Conservation (phyloP, 2,329 filamentous ascomycete species). For the Sclerotinia minor region DNA sequence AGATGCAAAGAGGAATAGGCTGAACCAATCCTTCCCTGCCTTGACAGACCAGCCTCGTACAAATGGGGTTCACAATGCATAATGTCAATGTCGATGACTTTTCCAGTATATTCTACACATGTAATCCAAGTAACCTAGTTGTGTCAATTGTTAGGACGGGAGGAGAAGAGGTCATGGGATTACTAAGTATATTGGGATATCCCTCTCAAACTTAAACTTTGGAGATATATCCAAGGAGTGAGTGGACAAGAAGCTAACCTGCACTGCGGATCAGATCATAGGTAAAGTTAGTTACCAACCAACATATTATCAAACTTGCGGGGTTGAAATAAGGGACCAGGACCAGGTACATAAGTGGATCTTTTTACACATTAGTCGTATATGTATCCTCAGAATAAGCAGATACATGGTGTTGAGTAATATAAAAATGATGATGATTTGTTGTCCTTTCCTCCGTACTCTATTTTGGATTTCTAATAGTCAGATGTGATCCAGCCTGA, state of each 20-base stretch:
- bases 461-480: constrained; percentile 3
- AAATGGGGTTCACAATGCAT: neutral
- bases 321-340: neutral
- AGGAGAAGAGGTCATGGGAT: neutral
- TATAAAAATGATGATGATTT: neutral
- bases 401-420: neutral
- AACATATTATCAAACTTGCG: neutral
- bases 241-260: neutral
- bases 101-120: neutral
- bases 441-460: neutral
- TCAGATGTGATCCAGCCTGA: neutral
- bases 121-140: neutral
- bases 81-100: neutral
- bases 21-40: constrained; percentile 5
- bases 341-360: neutral
- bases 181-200: neutral
- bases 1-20: constrained; percentile 1
- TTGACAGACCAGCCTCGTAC: neutral
- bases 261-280: neutral
- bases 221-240: neutral
- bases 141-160: no score
- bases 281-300: neutral
- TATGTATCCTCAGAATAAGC: neutral
- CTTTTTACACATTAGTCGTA: neutral
- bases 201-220: no score